Evolutionary conservation across 2,329 filamentous ascomycete genomes (phyloP).

Genomic region (Podosphaera fusca): DNA sequence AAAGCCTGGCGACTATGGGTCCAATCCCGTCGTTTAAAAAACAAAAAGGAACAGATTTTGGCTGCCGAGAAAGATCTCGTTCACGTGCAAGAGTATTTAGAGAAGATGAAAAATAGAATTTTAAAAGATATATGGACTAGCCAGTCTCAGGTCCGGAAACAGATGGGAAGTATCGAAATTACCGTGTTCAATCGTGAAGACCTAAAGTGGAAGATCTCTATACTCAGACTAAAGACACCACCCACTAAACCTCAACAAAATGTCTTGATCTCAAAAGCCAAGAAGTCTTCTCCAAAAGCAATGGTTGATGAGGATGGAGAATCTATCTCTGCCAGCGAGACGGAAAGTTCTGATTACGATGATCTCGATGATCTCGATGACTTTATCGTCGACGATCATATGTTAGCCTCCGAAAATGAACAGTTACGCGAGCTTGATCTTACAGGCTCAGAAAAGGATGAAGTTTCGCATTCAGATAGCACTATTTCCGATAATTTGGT

Average conservation of each 20-base stretch:
- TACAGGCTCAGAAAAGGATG: constrained; percentile 10
- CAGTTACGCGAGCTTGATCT: constrained; percentile 8
- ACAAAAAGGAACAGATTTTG: constrained; percentile 21
- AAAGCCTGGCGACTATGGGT: constrained; percentile 41
- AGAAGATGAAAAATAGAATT: constrained; percentile 31
- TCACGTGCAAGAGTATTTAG: constrained; percentile 26
- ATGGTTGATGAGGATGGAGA: constrained; percentile 9
- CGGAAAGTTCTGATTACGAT: constrained; percentile 17
- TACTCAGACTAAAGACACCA: constrained; percentile 23
- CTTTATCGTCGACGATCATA: constrained; percentile 24
- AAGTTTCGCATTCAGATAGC: constrained; percentile 4
- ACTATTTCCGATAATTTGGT: background rate
- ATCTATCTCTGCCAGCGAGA: constrained; percentile 2
- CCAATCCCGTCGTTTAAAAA: constrained; percentile 23
- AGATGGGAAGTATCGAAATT: constrained; percentile 36
- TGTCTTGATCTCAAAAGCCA: background rate
- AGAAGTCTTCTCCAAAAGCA: constrained; percentile 1
- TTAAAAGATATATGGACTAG: constrained; percentile 27
- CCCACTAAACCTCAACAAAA: constrained; percentile 14
- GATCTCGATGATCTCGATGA: constrained; percentile 22
- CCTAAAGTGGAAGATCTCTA: constrained; percentile 24
- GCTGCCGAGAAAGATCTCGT: constrained; percentile 21
- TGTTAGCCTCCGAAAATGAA: constrained; percentile 3
- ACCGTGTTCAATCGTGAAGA: constrained; percentile 39
- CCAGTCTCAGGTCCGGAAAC: constrained; percentile 26